Base-by-base conservation (phyloP, 139 green algal species). In the Closterium sp. region DNA sequence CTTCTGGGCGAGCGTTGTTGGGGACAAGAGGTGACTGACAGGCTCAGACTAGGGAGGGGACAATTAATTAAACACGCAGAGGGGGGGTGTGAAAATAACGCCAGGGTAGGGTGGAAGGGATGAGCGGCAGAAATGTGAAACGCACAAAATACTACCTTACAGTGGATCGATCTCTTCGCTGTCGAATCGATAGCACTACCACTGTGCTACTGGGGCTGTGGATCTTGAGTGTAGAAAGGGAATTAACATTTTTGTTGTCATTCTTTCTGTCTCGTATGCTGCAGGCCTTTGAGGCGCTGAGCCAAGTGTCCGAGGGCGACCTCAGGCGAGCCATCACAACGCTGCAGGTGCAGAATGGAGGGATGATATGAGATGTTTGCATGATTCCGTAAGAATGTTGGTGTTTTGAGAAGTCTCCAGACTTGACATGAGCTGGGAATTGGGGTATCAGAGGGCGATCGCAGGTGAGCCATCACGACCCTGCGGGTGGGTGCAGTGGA, bases 131-230 rank as follows among this genome's bases (percentile, higher is more conserved):
- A 50, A 13, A 50, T 50, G 38, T 50, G n/a, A 50, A 50, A 50
- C 13, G 4, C 38, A 17, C 38, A 9, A 50, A 50, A 45, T 1
- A 50, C 7, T 79, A 45, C 89, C 70, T 42, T 45, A 21, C 90
- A 32, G 90, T 92, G 90, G 90, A 93, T 93, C 84, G 90, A 93
- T 92, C 90, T 93, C 90, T 93, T 92, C 90, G 90, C 90, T 93
- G 92, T 92, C 90, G 90, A 93, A 93, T n/a, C 90, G 90, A 92
- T 92, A 86, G 90, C 90, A 93, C 90, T 93, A 93, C 90, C 90
- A 93, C 90, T 93, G 90, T 93, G 90, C 90, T 93, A 93, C 34
- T 86, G 89, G 31, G 70, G 89, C 89, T 89, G 34, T 50, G 5
- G n/a, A n/a, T n/a, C n/a, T n/a, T n/a, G n/a, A n/a, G n/a, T n/a